A percentile compares a stretch with the other conserved stretches of the same genome.
Conservation (phyloP, 2,329 filamentous ascomycete species). For the Aureobasidium melanogenum region DNA sequence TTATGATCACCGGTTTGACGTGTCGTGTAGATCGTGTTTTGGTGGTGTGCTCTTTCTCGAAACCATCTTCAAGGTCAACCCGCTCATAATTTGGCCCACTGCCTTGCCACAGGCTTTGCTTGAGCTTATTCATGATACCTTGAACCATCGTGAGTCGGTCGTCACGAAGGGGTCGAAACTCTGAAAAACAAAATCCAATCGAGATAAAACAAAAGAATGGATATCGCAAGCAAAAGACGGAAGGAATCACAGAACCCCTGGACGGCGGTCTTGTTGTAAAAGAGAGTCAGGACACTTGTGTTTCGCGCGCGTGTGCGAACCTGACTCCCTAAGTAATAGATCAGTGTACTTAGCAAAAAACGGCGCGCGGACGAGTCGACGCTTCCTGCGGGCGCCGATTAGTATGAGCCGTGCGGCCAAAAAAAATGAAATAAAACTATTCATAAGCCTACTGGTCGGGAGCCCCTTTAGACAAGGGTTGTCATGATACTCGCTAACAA, state of each 20-base stretch:
- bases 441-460: not conserved
- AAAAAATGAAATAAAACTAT: not conserved
- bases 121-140: conserved; percentile 6
- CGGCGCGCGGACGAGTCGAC: not conserved
- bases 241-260: not conserved
- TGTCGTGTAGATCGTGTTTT: not conserved
- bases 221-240: not conserved
- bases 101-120: not conserved
- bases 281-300: not conserved
- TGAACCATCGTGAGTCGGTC: not conserved
- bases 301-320: not conserved
- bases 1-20: not conserved
- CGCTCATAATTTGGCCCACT: not conserved
- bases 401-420: not conserved
- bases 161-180: not conserved
- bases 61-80: not conserved
- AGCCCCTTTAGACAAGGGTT: not conserved
- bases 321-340: conserved; percentile 6
- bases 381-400: not conserved
- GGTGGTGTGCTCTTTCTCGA: not conserved
- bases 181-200: not conserved
- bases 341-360: not conserved
- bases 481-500: not conserved
- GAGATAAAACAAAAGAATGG: not conserved
- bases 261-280: not conserved